phyloP scores from a whole-genome alignment of 139 green algal species.

The Gonium pectorale region DNA sequence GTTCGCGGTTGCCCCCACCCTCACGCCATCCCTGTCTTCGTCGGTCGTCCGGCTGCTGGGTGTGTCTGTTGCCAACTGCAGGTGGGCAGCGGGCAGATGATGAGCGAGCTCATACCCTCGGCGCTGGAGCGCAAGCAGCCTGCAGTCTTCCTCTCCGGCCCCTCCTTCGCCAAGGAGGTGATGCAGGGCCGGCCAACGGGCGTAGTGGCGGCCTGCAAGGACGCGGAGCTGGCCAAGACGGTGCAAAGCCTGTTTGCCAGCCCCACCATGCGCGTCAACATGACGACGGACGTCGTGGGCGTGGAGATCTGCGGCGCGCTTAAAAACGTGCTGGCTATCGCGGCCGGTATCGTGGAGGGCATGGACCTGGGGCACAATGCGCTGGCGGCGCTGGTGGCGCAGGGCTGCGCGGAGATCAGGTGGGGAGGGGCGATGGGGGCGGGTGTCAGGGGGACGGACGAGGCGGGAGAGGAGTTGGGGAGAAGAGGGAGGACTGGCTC shows the following conservation, averaged over 20 bases:
- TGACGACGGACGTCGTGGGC: conserved; percentile 91
- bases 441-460: background rate
- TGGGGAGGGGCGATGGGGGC: background rate
- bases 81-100: conserved; percentile 86
- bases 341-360: conserved; percentile 97
- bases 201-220: conserved; percentile 89
- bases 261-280: conserved; percentile 94
- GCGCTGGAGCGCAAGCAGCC: conserved; percentile 91
- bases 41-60: no score
- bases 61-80: no score
- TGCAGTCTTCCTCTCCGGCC: conserved; percentile 90
- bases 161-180: conserved; percentile 94
- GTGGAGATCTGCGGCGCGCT: conserved; percentile 98
- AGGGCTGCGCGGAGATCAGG: conserved; percentile 75
- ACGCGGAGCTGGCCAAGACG: conserved; percentile 57
- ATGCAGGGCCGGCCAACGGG: conserved; percentile 86
- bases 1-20: background rate
- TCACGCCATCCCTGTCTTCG: conserved; percentile 63
- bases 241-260: conserved; percentile 89
- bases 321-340: conserved; percentile 99
- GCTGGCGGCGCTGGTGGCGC: conserved; percentile 91
- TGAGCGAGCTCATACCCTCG: conserved; percentile 93
- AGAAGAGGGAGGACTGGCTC: no score
- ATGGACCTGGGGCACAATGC: conserved; percentile 97
- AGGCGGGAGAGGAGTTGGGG: no score